A percentile compares a stretch with the other conserved stretches of the same genome.
Conservation (phyloP, 192 early-diverging fungal species). For the Chytriomyces sp. region DNA sequence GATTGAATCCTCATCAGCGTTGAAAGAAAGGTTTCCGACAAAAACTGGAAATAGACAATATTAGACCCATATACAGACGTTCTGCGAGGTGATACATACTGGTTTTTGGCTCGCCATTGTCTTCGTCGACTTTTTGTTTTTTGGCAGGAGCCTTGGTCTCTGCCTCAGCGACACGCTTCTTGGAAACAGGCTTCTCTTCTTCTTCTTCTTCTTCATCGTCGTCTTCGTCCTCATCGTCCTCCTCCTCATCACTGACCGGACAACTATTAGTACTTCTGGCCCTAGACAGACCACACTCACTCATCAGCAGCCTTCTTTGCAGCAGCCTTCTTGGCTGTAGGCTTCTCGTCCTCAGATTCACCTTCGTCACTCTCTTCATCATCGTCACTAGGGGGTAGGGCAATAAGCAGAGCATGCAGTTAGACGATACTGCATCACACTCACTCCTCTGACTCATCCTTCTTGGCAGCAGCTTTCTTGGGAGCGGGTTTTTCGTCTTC, state of each 20-base stretch:
- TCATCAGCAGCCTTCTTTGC: background rate
- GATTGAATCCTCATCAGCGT: constrained; percentile 66
- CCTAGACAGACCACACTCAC: background rate
- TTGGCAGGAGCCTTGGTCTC: background rate
- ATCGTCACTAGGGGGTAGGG: background rate
- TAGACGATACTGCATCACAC: constrained; percentile 24
- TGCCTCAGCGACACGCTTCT: constrained; percentile 34
- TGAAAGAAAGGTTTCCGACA: constrained; percentile 77
- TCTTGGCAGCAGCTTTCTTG: constrained; percentile 41
- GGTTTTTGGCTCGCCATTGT: background rate
- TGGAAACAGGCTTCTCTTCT: constrained; percentile 39
- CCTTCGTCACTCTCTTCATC: constrained; percentile 36
- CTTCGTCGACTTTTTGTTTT: background rate
- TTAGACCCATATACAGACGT: background rate
- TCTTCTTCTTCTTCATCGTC: constrained; percentile 46
- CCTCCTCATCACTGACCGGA: constrained; percentile 33
- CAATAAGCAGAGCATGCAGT: no score
- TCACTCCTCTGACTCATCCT: constrained; percentile 40
- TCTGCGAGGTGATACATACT: background rate
- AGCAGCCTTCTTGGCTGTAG: background rate
- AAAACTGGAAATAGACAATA: constrained; percentile 42
- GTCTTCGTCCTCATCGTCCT: constrained; percentile 50
- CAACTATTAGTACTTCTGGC: constrained; percentile 11
- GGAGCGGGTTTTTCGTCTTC: constrained; percentile 29
- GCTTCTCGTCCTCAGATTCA: constrained; percentile 2